Conservation (phyloP, 164 flowering plant genomes). For the Echeveria elegans region DNA sequence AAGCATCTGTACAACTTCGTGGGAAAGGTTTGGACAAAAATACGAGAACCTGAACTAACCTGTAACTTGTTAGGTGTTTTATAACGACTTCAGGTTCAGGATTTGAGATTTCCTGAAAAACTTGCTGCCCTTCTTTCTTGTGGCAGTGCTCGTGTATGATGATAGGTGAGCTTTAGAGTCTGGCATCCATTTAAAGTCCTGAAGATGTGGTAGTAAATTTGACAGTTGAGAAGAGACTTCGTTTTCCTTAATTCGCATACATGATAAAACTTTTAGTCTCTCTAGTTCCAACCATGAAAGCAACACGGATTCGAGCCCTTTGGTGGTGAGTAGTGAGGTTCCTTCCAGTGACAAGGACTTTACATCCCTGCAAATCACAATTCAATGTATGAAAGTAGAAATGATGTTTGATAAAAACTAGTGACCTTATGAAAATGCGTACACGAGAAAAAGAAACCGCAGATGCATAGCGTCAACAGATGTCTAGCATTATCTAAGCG, state of each 20-base stretch:
- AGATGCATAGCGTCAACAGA: no score
- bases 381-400: background rate
- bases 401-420: no score
- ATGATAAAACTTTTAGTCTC: conserved; percentile 68
- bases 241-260: conserved; percentile 64
- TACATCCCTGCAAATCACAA: conserved; percentile 50
- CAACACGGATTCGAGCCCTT: conserved; percentile 68
- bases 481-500: background rate
- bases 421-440: no score
- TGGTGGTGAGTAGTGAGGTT: conserved; percentile 66
- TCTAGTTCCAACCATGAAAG: conserved; percentile 71
- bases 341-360: conserved; percentile 66
- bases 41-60: no score
- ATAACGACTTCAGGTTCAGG: conserved; percentile 9
- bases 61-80: background rate
- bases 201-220: conserved; percentile 53
- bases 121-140: conserved; percentile 51
- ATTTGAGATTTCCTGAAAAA: conserved; percentile 44
- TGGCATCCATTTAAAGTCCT: conserved; percentile 79
- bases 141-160: conserved; percentile 44
- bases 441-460: no score
- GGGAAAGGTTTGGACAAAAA: no score
- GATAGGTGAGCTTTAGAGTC: conserved; percentile 63
- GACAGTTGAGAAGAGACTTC: conserved; percentile 67
- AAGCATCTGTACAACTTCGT: no score